Conservation (phyloP, 2,329 filamentous ascomycete species). For the Exophiala sp. region DNA sequence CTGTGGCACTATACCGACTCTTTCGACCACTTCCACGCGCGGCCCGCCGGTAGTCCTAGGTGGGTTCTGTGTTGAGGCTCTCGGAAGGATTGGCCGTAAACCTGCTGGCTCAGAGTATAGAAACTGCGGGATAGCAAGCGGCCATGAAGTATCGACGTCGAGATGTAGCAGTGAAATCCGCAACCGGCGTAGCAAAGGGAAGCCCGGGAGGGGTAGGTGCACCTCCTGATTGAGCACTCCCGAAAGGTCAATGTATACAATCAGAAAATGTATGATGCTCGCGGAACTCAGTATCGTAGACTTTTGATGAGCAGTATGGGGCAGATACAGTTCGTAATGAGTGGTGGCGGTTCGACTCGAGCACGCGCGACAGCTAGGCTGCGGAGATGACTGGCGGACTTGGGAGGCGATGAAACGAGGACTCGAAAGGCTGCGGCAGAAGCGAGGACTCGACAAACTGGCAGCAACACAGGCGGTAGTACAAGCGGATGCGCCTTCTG, state of each 20-base stretch:
- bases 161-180: not conserved
- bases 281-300: not conserved
- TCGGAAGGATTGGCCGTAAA: not conserved
- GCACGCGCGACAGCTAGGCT: constrained; percentile 14
- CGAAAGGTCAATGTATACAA: not conserved
- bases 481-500: not conserved
- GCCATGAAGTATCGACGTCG: constrained; percentile 12
- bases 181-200: constrained; percentile 4
- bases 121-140: constrained; percentile 2
- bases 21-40: not conserved
- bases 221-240: constrained; percentile 4
- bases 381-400: constrained; percentile 18
- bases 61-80: not conserved
- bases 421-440: constrained; percentile 11
- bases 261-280: not conserved
- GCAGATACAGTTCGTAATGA: constrained; percentile 13
- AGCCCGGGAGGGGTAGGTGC: not conserved
- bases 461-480: constrained; percentile 4
- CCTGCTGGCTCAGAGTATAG: constrained; percentile 5
- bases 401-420: constrained; percentile 5
- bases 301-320: not conserved
- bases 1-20: not conserved
- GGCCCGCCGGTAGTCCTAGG: not conserved
- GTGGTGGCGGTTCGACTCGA: constrained; percentile 19
- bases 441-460: constrained; percentile 6